These are phyloP conservation scores for Alternaria ethzedia DNA, from an alignment of 2,329 filamentous ascomycete species.

Conservation along the genomic window DNA sequence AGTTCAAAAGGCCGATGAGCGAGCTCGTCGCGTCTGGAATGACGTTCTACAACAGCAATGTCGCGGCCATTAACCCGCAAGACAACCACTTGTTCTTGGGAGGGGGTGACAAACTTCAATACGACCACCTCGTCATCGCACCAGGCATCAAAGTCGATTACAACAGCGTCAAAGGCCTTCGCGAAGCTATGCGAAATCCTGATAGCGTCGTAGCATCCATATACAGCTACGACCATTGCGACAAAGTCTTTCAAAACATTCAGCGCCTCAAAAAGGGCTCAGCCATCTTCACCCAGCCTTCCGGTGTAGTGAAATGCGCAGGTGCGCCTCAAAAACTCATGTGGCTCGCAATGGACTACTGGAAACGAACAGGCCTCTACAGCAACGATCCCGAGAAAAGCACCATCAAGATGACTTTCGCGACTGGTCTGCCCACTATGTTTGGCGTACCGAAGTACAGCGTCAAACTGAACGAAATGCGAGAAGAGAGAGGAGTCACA, in stretches of 20 bases:
- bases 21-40: slow-evolving; percentile 64
- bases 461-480: slow-evolving; percentile 42
- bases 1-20: slow-evolving; percentile 59
- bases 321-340: slow-evolving; percentile 51
- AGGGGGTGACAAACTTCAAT: slow-evolving; percentile 63
- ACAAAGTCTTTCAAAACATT: slow-evolving; percentile 44
- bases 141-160: slow-evolving; percentile 51
- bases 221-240: slow-evolving; percentile 48
- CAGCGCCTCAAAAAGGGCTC: slow-evolving; percentile 38
- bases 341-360: slow-evolving; percentile 50
- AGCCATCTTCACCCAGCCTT: slow-evolving; percentile 49
- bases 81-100: slow-evolving; percentile 63
- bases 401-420: slow-evolving; percentile 46
- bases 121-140: slow-evolving; percentile 69
- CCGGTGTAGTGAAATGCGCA: slow-evolving; percentile 48
- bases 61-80: slow-evolving; percentile 60
- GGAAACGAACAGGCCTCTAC: slow-evolving; percentile 45
- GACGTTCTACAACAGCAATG: slow-evolving; percentile 63
- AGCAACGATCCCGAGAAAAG: slow-evolving; percentile 27
- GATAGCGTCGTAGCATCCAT: slow-evolving; percentile 44
- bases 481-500: slow-evolving; percentile 43
- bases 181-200: slow-evolving; percentile 43
- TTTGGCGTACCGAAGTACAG: slow-evolving; percentile 51
- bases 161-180: slow-evolving; percentile 36
- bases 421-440: slow-evolving; percentile 48